Conservation (phyloP, 108 stramenopile species). For the Bacterosira constricta region DNA sequence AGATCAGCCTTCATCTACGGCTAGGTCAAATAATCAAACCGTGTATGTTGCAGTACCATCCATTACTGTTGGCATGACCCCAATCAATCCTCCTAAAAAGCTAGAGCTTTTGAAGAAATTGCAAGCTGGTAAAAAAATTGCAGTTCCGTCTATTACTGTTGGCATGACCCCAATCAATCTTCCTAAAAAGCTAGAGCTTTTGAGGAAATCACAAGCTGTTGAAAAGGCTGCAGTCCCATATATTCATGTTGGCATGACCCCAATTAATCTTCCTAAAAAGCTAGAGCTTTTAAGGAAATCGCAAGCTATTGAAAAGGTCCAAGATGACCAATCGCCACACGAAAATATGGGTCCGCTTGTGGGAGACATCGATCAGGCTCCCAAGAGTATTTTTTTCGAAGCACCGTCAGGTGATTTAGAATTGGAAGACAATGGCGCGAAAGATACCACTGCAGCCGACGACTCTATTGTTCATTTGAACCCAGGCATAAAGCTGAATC, state of each 20-base stretch:
- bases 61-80: slow-evolving; percentile 20
- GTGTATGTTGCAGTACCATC: slow-evolving; percentile 11
- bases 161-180: slow-evolving; percentile 24
- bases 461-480: slow-evolving; percentile 30
- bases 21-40: slow-evolving; percentile 1
- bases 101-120: neutral
- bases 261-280: slow-evolving; percentile 11
- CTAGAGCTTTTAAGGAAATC: neutral
- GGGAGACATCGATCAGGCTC: no score
- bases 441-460: neutral
- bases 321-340: neutral
- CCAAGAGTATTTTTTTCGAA: no score
- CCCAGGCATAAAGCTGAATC: slow-evolving; percentile 11
- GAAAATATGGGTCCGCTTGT: no score
- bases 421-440: no score
- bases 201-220: neutral
- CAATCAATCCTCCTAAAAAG: slow-evolving; percentile 13
- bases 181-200: neutral
- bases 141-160: slow-evolving; percentile 10
- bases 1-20: neutral
- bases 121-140: neutral
- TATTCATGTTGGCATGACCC: slow-evolving; percentile 20
- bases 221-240: slow-evolving; percentile 10
- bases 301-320: neutral
- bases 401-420: no score